Percentiles rank a stretch among this genome's conserved stretches.
Evolutionary conservation across 192 early-diverging fungal species (phyloP).

Genomic region (Coemansia erecta): DNA sequence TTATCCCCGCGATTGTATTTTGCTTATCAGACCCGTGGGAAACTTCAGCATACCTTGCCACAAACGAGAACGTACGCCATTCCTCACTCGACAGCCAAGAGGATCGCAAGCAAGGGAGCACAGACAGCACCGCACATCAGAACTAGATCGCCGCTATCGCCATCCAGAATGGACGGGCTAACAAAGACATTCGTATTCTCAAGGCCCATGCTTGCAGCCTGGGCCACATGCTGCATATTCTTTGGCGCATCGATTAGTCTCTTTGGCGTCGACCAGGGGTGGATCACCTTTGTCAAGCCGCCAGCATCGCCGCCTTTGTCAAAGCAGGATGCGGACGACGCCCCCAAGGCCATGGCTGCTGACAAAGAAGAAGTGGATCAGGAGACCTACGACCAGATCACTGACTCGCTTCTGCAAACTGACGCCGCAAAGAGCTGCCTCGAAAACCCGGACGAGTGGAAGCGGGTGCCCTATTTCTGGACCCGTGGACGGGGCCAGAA

Average conservation of each 20-base stretch:
- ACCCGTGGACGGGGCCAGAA: slow-evolving; percentile 3
- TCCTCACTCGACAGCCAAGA: slow-evolving; percentile 28
- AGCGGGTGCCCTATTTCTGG: slow-evolving; percentile 51
- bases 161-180: slow-evolving; percentile 1
- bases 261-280: slow-evolving; percentile 42
- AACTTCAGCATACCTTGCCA: background rate
- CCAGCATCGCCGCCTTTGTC: background rate
- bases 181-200: slow-evolving; percentile 27
- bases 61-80: slow-evolving; percentile 36
- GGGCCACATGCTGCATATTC: slow-evolving; percentile 47
- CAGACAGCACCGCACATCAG: background rate
- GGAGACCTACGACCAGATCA: slow-evolving; percentile 9
- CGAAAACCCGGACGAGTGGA: slow-evolving; percentile 41
- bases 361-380: background rate
- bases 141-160: background rate
- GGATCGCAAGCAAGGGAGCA: slow-evolving; percentile 5
- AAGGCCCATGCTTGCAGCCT: slow-evolving; percentile 43
- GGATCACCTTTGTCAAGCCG: slow-evolving; percentile 26
- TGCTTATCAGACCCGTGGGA: background rate
- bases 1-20: slow-evolving; percentile 1
- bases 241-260: slow-evolving; percentile 36
- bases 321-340: background rate
- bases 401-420: slow-evolving; percentile 22
- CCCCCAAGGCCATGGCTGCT: background rate
- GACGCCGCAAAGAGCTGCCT: slow-evolving; percentile 35